Base-by-base conservation (phyloP, 176 grass and related monocot species). In the Musa schizocarpa region DNA sequence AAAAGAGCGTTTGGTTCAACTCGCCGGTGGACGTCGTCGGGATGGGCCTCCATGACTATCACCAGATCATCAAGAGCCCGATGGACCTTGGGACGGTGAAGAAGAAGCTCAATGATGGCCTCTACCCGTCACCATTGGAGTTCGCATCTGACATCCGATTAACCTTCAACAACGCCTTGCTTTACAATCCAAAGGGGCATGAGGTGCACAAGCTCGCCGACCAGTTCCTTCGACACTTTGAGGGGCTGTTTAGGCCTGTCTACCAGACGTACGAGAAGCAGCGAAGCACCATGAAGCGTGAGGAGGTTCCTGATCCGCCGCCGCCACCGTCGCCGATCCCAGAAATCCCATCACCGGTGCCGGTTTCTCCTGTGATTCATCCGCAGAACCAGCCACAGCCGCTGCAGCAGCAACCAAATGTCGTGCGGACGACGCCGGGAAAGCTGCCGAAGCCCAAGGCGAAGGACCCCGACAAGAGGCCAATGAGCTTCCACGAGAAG, bases 11-110 rank as follows among this genome's bases (percentile, higher is more conserved):
- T 11, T 99, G 90, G 95, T 99, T 99, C 82, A 99, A 94, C 76
- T 54, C 86, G 24, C 95, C 91, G 0, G 95, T 99, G 1, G 88
- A 94, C 8, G 88, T 88, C 1, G 90, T 85, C 13, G 76, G 74
- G 29, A 86, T 94, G 51, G 88, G 90, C 0, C 87, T 99, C 48
- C 84, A 94, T 59, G 95, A 94, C 80, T 99, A 99, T 77, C 73
- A 78, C 70, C 12, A 86, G 78, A 86, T 99, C 76, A 90, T 99
- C 75, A 89, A 86, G 55, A 50, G 75, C 13, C 95, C 95, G 21
- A 99, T 99, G 95, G 95, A 99, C 66, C 87, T 99, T 73, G 86
- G 95, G 48, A 87, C 90, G 11, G 90, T 92, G 27, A 92, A 73
- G 75, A 76, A 62, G 19, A 82, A 73, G 43, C 79, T 94, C 73